Evolutionary conservation across 1,139 yeast species (phyloP).

Genomic region (Suhomyces terraborum): DNA sequence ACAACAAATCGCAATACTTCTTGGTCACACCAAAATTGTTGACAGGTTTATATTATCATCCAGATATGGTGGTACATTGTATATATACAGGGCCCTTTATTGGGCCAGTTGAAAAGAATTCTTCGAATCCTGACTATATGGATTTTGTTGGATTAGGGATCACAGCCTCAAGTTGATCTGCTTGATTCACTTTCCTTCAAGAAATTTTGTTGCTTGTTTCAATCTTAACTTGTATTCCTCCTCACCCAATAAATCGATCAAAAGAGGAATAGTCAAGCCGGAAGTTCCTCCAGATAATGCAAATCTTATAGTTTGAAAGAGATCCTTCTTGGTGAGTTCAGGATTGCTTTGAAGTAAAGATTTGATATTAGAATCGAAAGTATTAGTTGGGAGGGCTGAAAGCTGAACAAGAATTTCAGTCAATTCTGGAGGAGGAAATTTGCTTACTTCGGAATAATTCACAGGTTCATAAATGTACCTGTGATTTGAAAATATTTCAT

Average conservation of each 20-base stretch:
- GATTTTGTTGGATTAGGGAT: slow-evolving; percentile 22
- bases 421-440: slow-evolving; percentile 13
- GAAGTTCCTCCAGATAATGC: slow-evolving; percentile 75
- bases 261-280: slow-evolving; percentile 67
- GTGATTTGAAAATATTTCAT: slow-evolving; percentile 50
- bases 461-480: slow-evolving; percentile 52
- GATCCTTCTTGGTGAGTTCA: slow-evolving; percentile 41
- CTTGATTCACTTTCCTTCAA: neutral
- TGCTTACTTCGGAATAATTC: slow-evolving; percentile 25
- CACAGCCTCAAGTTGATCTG: neutral
- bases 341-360: slow-evolving; percentile 17
- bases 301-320: slow-evolving; percentile 64
- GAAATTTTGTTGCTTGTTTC: slow-evolving; percentile 4
- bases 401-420: slow-evolving; percentile 13
- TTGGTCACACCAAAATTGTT: slow-evolving; percentile 90
- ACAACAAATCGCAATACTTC: slow-evolving; percentile 72
- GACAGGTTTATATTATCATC: slow-evolving; percentile 75
- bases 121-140: slow-evolving; percentile 30
- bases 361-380: slow-evolving; percentile 18
- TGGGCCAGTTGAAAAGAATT: slow-evolving; percentile 24
- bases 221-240: slow-evolving; percentile 45
- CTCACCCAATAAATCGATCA: slow-evolving; percentile 58
- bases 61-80: slow-evolving; percentile 84
- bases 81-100: slow-evolving; percentile 68
- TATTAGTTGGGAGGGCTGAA: slow-evolving; percentile 5